phyloP scores from a whole-genome alignment of 2,329 filamentous ascomycete species.

The Dendryphion nanum region DNA sequence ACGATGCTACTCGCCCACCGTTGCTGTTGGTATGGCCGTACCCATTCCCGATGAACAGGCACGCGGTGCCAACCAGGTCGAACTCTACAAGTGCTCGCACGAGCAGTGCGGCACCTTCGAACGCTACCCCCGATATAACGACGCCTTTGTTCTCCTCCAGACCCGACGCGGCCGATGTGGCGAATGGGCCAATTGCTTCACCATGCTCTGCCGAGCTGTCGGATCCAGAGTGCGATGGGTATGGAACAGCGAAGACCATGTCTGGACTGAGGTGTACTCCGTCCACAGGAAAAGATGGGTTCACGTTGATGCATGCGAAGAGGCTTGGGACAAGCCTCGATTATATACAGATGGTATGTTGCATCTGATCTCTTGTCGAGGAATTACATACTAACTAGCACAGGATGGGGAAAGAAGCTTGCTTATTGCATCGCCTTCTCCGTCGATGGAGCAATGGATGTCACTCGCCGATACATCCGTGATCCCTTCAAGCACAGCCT shows the following conservation, averaged over 20 bases:
- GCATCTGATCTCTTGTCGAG: not conserved
- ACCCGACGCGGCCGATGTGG: constrained; percentile 83
- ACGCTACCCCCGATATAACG: constrained; percentile 89
- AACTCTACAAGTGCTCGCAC: constrained; percentile 84
- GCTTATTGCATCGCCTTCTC: constrained; percentile 97
- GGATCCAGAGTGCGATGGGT: constrained; percentile 93
- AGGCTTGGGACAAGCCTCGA: constrained; percentile 89
- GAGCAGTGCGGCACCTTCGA: constrained; percentile 74
- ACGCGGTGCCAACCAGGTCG: constrained; percentile 81
- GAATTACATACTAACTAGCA: constrained; percentile 6
- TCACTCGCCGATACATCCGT: constrained; percentile 68
- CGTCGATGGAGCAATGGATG: constrained; percentile 73
- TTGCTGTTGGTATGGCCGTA: constrained; percentile 77
- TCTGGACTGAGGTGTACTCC: constrained; percentile 97
- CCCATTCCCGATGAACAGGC: constrained; percentile 87
- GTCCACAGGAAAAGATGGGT: constrained; percentile 92
- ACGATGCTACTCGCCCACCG: constrained; percentile 76
- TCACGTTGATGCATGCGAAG: constrained; percentile 94
- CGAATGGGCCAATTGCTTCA: constrained; percentile 98
- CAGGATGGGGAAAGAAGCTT: constrained; percentile 91
- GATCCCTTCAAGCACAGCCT: constrained; percentile 67
- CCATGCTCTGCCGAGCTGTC: constrained; percentile 93
- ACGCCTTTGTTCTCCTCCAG: constrained; percentile 89
- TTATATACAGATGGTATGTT: constrained; percentile 78
- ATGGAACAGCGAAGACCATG: constrained; percentile 96